phyloP scores from a whole-genome alignment of 1,139 yeast genomes.

The Scheffersomyces cryptocercus region DNA sequence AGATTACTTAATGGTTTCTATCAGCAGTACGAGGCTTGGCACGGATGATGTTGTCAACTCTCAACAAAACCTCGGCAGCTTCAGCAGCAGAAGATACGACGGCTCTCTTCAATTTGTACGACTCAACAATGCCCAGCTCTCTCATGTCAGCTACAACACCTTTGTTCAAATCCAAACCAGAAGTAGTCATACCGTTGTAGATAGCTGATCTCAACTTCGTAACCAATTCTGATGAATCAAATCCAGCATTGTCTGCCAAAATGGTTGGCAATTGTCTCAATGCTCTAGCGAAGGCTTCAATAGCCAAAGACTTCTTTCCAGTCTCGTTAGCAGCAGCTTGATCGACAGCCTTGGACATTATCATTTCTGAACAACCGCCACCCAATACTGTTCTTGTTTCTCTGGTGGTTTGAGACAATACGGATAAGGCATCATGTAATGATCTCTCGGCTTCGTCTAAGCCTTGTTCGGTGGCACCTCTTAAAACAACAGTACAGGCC shows the following conservation, averaged over 20 bases:
- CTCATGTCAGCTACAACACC: slow-evolving; percentile 94
- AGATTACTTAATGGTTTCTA: slow-evolving; percentile 49
- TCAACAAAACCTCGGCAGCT: slow-evolving; percentile 91
- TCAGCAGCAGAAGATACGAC: slow-evolving; percentile 97
- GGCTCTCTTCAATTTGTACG: slow-evolving; percentile 86
- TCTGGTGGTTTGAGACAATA: slow-evolving; percentile 89
- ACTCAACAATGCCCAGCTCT: slow-evolving; percentile 88
- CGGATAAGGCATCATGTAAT: slow-evolving; percentile 94
- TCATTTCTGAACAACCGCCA: slow-evolving; percentile 98
- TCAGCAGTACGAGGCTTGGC: slow-evolving; percentile 98
- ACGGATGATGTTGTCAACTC: slow-evolving; percentile 94
- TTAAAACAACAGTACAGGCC: slow-evolving; percentile 92
- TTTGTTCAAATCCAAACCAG: slow-evolving; percentile 82
- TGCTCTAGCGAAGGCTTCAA: slow-evolving; percentile 93
- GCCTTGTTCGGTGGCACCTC: slow-evolving; percentile 97
- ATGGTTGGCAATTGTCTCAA: slow-evolving; percentile 94
- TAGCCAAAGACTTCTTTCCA: slow-evolving; percentile 92
- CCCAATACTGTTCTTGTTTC: slow-evolving; percentile 96
- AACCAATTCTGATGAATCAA: slow-evolving; percentile 89
- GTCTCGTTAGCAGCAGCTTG: slow-evolving; percentile 90
- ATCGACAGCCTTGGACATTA: slow-evolving; percentile 97
- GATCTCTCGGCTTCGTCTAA: slow-evolving; percentile 98
- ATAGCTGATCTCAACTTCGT: slow-evolving; percentile 90
- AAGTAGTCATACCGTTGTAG: slow-evolving; percentile 87
- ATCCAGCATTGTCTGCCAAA: slow-evolving; percentile 96